Evolutionary conservation across 495 filamentous ascomycete genomes (phyloP), one percentile per base, ranked within the genome.

Genomic region (Talaromyces stipitatus): DNA sequence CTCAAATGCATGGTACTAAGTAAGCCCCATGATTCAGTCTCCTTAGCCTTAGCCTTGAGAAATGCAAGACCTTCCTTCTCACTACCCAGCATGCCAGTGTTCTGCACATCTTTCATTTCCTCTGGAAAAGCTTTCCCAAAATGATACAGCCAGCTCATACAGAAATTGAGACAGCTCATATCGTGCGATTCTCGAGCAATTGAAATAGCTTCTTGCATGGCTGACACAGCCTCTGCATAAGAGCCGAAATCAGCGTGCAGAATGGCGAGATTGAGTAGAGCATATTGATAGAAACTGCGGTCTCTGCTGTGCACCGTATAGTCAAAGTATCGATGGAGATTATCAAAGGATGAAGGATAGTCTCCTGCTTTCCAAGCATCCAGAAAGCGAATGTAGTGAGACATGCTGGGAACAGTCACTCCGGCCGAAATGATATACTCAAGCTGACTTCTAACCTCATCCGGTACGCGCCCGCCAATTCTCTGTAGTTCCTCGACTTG

Each of bases 121-220:
- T 83, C 78, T 0, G 92, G 91, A 66, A 95, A 91, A 0, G 88
- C 83, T 64, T 90, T 87, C 27, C 86, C 85, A 62, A 98, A 92
- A 66, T 97, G 92, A 67, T 95, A 94, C n/a, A 97, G 78, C 95
- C 94, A 98, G 67, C 90, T 95, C 61, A 97, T 81, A 45, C 90
- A 89, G 71, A 96, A 97, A 69, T 96, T 97, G 33, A 98, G 76
- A 66, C 95, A 97, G 7, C 81, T 84, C 79, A 88, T 89, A 62
- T 98, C 94, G 57, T 90, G 85, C 61, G 94, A 94, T 69, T 97
- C 94, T 55, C 92, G 78, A 0, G 94, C 94, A 27, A 90, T 92
- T 0, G 90, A 84, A 12, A 97, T 89, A 2, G 91, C 90, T 68
- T 97, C 94, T 58, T 91, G 81, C 85, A 97, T 95, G 2, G 91